These are phyloP conservation scores for Trichophyton benhamiae DNA, from an alignment of 2,329 filamentous ascomycete species.

Conservation along the genomic window DNA sequence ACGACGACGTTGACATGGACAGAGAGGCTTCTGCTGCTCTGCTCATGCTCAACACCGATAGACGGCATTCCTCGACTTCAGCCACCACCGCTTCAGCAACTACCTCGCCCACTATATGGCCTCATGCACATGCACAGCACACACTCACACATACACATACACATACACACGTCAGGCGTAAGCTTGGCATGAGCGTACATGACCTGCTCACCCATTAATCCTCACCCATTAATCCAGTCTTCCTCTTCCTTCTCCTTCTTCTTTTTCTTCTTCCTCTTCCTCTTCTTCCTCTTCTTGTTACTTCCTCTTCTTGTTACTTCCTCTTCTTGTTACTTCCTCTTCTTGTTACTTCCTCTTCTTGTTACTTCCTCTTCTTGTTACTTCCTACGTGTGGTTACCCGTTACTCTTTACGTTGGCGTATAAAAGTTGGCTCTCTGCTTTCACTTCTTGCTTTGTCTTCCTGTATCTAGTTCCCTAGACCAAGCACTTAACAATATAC, in stretches of 20 bases:
- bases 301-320: no score
- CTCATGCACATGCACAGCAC: slow-evolving; percentile 5
- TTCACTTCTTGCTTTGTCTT: no score
- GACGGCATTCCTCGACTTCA: slow-evolving; percentile 34
- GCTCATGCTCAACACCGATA: slow-evolving; percentile 75
- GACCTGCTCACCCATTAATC: slow-evolving; percentile 42
- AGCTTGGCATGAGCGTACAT: slow-evolving; percentile 43
- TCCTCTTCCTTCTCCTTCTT: not conserved
- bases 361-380: no score
- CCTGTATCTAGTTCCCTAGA: no score
- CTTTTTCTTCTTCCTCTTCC: not conserved
- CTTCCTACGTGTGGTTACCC: no score
- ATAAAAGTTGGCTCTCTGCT: no score
- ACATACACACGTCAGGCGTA: slow-evolving; percentile 16
- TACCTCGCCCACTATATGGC: slow-evolving; percentile 5
- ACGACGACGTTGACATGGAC: slow-evolving; percentile 42
- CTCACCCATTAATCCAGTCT: slow-evolving; percentile 33
- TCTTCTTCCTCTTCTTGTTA: not conserved
- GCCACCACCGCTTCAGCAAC: not conserved
- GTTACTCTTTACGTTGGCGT: no score
- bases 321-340: no score
- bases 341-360: no score
- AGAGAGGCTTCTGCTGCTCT: slow-evolving; percentile 77
- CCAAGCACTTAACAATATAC: no score
- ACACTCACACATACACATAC: no score